A percentile compares a stretch with the other conserved stretches of the same genome.
These are phyloP conservation scores for Psilocybe mexicana DNA, from an alignment of 1,284 basidiomycete genomes.

Conservation along the genomic window DNA sequence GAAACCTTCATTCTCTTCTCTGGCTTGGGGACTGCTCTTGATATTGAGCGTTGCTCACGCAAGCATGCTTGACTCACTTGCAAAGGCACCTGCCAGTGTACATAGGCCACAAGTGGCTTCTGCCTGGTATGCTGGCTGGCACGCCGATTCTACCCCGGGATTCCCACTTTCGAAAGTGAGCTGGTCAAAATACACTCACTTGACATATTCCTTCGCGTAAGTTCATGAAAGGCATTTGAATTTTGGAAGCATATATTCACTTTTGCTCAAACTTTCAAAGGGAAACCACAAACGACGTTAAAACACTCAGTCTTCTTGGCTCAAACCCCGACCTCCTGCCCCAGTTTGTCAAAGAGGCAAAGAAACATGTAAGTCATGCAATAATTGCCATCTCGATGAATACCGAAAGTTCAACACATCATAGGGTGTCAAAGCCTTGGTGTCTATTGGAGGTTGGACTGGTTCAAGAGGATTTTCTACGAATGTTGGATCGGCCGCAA, in stretches of 20 bases:
- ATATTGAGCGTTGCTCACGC: too few relatives aligned
- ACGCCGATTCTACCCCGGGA: constrained; percentile 33
- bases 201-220: constrained; percentile 61
- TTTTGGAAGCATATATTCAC: background rate
- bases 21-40: background rate
- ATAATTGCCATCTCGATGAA: background rate
- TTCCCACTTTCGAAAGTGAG: constrained; percentile 43
- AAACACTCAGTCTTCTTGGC: constrained; percentile 40
- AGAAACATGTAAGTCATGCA: constrained; percentile 46
- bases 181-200: constrained; percentile 53
- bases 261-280: constrained; percentile 24
- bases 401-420: background rate
- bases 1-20: background rate
- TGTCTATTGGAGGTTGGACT: constrained; percentile 90
- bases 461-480: constrained; percentile 79
- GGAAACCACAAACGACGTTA: constrained; percentile 50
- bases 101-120: constrained; percentile 31
- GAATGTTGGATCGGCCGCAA: constrained; percentile 60
- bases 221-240: constrained; percentile 20
- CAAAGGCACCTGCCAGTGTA: too few relatives aligned
- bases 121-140: constrained; percentile 49
- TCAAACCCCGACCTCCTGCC: constrained; percentile 48
- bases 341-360: constrained; percentile 54
- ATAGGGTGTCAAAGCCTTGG: constrained; percentile 66
- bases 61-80: background rate